Conservation (phyloP, 345 rosid genomes). For the Sisymbrium altissimum region DNA sequence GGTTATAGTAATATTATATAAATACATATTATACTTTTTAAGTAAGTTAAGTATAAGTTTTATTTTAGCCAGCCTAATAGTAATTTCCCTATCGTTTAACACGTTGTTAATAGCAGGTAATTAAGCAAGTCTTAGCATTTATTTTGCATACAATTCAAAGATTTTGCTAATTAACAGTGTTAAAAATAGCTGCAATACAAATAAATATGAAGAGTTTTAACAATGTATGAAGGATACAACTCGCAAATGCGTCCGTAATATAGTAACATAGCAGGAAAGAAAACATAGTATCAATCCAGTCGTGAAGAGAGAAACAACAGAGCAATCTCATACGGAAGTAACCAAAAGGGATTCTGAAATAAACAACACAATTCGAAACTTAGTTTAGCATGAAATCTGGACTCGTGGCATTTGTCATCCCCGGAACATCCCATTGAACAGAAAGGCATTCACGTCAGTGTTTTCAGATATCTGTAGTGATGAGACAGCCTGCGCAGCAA, state of each 20-base stretch:
- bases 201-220: background rate
- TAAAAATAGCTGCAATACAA: background rate
- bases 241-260: background rate
- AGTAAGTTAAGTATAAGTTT: too few relatives aligned
- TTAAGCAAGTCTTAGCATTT: background rate
- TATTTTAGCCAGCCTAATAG: too few relatives aligned
- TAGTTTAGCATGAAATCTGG: background rate
- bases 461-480: conserved; percentile 82
- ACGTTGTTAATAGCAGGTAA: background rate
- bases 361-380: background rate
- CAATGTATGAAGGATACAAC: background rate
- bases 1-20: too few relatives aligned
- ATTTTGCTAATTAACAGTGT: background rate
- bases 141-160: background rate
- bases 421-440: conserved; percentile 59
- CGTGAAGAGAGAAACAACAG: background rate
- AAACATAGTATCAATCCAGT: background rate
- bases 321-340: conserved; percentile 11
- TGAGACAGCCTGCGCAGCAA: conserved; percentile 87
- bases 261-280: background rate
- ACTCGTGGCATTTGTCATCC: conserved; percentile 20
- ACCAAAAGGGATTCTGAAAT: background rate
- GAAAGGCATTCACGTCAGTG: conserved; percentile 45
- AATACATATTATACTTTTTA: too few relatives aligned
- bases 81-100: too few relatives aligned